A percentile compares a stretch with the other conserved stretches of the same genome.
phyloP scores from a whole-genome alignment of 2,329 filamentous ascomycete species.

The Penicillium hesseltinei region DNA sequence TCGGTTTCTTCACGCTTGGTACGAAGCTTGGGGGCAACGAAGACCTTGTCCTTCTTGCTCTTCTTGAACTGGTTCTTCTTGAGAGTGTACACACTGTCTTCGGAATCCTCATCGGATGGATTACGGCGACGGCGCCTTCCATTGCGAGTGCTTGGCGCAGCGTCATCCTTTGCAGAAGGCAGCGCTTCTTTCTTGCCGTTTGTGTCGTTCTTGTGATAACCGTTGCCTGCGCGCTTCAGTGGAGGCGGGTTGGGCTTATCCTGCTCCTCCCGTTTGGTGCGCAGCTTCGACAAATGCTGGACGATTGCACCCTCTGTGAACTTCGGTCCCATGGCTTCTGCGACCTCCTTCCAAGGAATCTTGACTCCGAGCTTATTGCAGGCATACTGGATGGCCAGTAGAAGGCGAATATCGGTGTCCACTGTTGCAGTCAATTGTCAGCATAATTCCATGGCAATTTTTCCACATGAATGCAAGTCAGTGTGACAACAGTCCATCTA shows the following conservation, averaged over 20 bases:
- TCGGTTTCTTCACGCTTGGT: background rate
- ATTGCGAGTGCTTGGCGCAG: background rate
- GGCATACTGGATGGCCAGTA: slow-evolving; percentile 43
- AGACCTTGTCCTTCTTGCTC: background rate
- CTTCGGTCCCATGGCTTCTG: slow-evolving; percentile 39
- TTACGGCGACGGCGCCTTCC: background rate
- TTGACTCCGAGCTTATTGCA: slow-evolving; percentile 40
- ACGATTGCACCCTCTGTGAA: slow-evolving; percentile 46
- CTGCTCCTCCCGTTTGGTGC: slow-evolving; percentile 33
- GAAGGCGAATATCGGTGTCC: slow-evolving; percentile 44
- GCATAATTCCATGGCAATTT: background rate
- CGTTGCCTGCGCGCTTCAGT: slow-evolving; percentile 31
- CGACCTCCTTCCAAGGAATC: slow-evolving; percentile 46
- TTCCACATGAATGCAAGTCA: background rate
- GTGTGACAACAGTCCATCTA: background rate
- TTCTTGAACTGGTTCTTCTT: background rate
- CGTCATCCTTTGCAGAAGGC: background rate
- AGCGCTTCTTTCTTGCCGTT: background rate
- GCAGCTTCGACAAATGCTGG: slow-evolving; percentile 49
- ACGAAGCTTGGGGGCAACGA: background rate
- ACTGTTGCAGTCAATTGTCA: slow-evolving; percentile 29
- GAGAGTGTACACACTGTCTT: background rate
- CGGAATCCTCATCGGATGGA: background rate
- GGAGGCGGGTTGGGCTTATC: slow-evolving; percentile 41
- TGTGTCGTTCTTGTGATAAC: background rate